phyloP scores from a whole-genome alignment of 805 yeast genomes.

The Cyberlindnera mrakii region DNA sequence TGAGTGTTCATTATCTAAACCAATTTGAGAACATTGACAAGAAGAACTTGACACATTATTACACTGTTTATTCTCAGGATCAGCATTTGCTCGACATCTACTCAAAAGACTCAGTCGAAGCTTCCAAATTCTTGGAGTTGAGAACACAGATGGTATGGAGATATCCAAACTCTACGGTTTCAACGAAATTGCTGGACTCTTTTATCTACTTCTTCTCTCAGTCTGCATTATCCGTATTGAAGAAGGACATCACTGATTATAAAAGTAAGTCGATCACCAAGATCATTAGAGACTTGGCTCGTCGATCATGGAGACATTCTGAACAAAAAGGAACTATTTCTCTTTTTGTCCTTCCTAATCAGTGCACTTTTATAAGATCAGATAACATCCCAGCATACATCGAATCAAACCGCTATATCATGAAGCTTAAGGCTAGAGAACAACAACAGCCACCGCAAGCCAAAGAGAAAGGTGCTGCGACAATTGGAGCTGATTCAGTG shows the following conservation, averaged over 20 bases:
- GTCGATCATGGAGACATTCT: constrained; percentile 88
- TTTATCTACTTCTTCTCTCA: constrained; percentile 61
- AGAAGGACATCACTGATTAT: constrained; percentile 25
- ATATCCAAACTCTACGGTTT: constrained; percentile 70
- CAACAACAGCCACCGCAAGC: constrained; percentile 17
- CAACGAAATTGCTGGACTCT: constrained; percentile 70
- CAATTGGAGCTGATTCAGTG: constrained; percentile 81
- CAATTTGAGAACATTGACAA: constrained; percentile 72
- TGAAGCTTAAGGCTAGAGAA: constrained; percentile 55
- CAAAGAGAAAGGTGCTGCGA: constrained; percentile 48
- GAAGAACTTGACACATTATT: constrained; percentile 61
- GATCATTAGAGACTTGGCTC: constrained; percentile 77
- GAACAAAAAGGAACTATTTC: constrained; percentile 53
- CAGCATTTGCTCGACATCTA: constrained; percentile 63
- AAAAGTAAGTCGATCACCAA: constrained; percentile 48
- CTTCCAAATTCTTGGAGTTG: constrained; percentile 63
- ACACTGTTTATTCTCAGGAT: constrained; percentile 56
- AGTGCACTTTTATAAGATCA: constrained; percentile 66
- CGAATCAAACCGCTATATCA: constrained; percentile 80
- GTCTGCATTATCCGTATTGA: constrained; percentile 46
- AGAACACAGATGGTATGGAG: constrained; percentile 90
- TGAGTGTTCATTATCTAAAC: constrained; percentile 73
- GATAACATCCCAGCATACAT: constrained; percentile 76
- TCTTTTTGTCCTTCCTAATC: constrained; percentile 63
- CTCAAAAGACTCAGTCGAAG: constrained; percentile 61